A percentile compares a stretch with the other conserved stretches of the same genome.
Conservation (phyloP, 2,329 filamentous ascomycete genomes). For the Colletotrichum spaethianum region DNA sequence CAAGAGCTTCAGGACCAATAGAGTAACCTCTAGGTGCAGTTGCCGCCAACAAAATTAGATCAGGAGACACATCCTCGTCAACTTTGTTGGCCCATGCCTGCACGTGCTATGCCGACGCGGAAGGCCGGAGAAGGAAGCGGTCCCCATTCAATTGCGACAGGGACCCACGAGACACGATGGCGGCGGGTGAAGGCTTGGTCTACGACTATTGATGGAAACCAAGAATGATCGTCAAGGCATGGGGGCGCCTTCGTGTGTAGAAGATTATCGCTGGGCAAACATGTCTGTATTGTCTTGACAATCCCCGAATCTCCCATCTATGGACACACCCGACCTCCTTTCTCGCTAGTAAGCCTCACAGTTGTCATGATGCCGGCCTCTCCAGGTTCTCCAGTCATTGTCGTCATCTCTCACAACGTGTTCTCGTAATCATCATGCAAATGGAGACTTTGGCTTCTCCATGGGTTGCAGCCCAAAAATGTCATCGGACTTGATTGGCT, state of each 20-base stretch:
- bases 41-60: background rate
- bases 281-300: background rate
- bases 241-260: background rate
- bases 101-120: background rate
- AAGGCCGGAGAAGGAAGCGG: background rate
- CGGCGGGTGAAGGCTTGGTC: background rate
- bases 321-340: background rate
- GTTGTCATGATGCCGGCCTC: background rate
- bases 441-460: conserved; percentile 31
- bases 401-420: conserved; percentile 11
- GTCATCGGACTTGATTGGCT: conserved; percentile 58
- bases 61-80: conserved; percentile 2
- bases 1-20: background rate
- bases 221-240: background rate
- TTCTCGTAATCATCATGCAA: conserved; percentile 23
- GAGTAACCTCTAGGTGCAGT: background rate
- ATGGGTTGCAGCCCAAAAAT: conserved; percentile 71
- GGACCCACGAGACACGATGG: background rate
- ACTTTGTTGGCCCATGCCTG: background rate
- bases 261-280: background rate
- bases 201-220: background rate
- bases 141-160: background rate
- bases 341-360: background rate
- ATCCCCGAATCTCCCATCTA: background rate
- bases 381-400: conserved; percentile 1